Evolutionary conservation across 345 rosid genomes (phyloP).

Genomic region (Bretschneidera sinensis): DNA sequence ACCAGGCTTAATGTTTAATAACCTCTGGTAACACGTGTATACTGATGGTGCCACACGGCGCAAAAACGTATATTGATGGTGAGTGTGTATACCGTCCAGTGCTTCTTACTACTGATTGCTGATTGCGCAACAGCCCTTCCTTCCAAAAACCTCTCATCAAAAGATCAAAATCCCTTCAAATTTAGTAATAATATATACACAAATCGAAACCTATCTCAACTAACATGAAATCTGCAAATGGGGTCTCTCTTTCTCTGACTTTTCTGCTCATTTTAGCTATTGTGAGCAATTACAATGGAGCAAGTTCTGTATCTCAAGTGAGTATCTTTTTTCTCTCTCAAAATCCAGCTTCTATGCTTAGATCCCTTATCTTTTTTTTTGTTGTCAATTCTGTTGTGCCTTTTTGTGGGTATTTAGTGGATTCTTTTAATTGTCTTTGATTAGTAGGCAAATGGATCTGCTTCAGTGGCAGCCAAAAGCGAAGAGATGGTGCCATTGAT

Average conservation of each 20-base stretch:
- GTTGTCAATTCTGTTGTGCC: background rate
- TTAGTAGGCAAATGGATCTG: slow-evolving; percentile 48
- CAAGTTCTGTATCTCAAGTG: slow-evolving; percentile 33
- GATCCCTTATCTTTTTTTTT: slow-evolving; percentile 30
- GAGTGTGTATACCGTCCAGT: too few species aligned
- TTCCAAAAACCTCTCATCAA: too few species aligned
- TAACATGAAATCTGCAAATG: background rate
- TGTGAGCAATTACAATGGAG: slow-evolving; percentile 27
- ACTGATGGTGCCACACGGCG: too few species aligned
- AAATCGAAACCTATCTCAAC: too few species aligned
- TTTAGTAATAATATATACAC: too few species aligned
- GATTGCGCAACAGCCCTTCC: too few species aligned
- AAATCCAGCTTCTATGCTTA: slow-evolving; percentile 13
- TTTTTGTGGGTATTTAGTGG: slow-evolving; percentile 25
- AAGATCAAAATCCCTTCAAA: too few species aligned
- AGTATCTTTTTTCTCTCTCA: slow-evolving; percentile 14
- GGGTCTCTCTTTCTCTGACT: slow-evolving; percentile 13
- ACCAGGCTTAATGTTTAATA: too few species aligned
- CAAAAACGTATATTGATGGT: too few species aligned
- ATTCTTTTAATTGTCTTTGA: slow-evolving; percentile 26
- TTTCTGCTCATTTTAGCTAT: slow-evolving; percentile 31
- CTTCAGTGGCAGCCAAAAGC: slow-evolving; percentile 25
- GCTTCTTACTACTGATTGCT: too few species aligned
- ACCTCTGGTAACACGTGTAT: too few species aligned
- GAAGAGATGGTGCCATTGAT: slow-evolving; percentile 46